Evolutionary conservation across 306 rosid genomes (phyloP), one percentile per base, ranked within the genome.

Genomic region (Echinosophora koreensis): DNA sequence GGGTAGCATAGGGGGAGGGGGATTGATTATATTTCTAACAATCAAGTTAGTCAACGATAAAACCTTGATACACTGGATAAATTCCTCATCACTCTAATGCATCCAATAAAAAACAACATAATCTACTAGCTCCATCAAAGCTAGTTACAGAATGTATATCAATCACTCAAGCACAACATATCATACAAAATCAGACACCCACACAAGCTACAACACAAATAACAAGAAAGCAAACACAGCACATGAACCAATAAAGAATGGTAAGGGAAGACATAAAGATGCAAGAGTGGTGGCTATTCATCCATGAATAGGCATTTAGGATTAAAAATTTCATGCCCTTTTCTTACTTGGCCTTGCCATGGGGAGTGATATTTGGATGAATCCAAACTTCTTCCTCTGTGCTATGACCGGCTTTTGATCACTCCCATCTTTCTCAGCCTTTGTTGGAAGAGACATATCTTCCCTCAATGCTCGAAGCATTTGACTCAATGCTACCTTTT

Each of bases 281-380:
- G 35, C 78, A 58, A 17, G 5, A 57, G 47, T 7, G 32, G 22
- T 30, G 32, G 73, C 57, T 12, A 42, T 78, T 73, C 71, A 38
- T 65, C 14, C 67, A 42, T 50, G 72, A 46, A 71, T 14, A 52
- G 81, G 49, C 73, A 59, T 49, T 70, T 28, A 54, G 37, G 52
- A 81, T 80, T 57, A 60, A 22, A 35, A 81, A 64, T 76, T 32
- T 75, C 89, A 96, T 50, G 80, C 59, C 83, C 84, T 95, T 81
- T 84, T 92, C 97, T 92, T 92, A 66, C 86, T 90, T 59, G 80
- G 80, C 84, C 47, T 92, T 18, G 88, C 3, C 96, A 89, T 27
- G 14, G 98, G 98, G 52, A 94, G 93, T 47, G 99, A 93, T 76
- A 92, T 95, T 39, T 90, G 97, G 72, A 95, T 95, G 88, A 95